Conservation (phyloP, 2,329 filamentous ascomycete genomes). For the Paecilomyces fulvus region DNA sequence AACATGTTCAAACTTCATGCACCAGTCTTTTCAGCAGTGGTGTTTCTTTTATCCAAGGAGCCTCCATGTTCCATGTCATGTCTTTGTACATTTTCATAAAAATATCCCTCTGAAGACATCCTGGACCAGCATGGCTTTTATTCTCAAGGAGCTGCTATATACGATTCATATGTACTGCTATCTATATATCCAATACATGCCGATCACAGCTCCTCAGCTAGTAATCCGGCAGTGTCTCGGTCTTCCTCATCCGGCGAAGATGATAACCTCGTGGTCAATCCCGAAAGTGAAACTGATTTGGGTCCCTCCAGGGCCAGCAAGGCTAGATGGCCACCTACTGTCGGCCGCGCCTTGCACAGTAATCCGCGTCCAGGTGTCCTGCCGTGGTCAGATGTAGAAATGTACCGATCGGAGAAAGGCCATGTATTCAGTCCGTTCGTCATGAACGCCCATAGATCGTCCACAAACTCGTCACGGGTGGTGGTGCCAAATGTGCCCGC, state of each 20-base stretch:
- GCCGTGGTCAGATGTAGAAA: constrained; percentile 23
- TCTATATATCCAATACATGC: not conserved
- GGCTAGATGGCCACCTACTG: constrained; percentile 37
- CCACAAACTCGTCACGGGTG: constrained; percentile 26
- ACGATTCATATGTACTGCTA: not conserved
- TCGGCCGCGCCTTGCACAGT: constrained; percentile 31
- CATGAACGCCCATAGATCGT: constrained; percentile 35
- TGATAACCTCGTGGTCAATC: not conserved
- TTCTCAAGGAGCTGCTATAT: not conserved
- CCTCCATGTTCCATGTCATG: too few relatives aligned
- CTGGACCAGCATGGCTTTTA: not conserved
- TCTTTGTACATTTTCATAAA: too few relatives aligned
- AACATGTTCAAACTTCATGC: too few relatives aligned
- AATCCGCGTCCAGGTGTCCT: constrained; percentile 23
- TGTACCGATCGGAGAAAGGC: constrained; percentile 38
- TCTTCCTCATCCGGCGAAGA: not conserved
- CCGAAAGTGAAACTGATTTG: not conserved
- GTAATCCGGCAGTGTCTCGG: not conserved
- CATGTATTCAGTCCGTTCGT: constrained; percentile 35
- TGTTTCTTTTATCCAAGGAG: too few relatives aligned
- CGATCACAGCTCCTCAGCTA: not conserved
- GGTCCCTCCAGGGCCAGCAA: constrained; percentile 29
- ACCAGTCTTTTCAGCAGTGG: not conserved
- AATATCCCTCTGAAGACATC: too few relatives aligned
- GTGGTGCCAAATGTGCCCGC: constrained; percentile 24